These are phyloP conservation scores for Tribonema minus DNA, from an alignment of 108 stramenopile genomes.

Conservation along the genomic window DNA sequence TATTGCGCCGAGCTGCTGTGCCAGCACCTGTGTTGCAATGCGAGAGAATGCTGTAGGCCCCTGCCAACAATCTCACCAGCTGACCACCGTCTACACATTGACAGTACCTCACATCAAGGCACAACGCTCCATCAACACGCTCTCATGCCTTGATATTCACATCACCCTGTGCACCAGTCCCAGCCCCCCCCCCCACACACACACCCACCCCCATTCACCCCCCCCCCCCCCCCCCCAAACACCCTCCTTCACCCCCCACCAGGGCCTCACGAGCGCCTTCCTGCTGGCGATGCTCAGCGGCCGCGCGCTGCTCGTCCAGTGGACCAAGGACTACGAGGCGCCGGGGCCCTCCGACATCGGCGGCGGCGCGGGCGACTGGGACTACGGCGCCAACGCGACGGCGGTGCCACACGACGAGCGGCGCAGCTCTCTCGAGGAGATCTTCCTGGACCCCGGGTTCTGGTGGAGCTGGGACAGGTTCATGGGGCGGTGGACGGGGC, in stretches of 20 bases:
- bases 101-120: too few relatives aligned
- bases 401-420: not conserved
- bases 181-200: not conserved
- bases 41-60: too few relatives aligned
- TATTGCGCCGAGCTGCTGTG: too few relatives aligned
- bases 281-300: not conserved
- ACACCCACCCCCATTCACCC: not conserved
- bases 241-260: not conserved
- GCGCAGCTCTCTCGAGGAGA: constrained; percentile 3
- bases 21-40: too few relatives aligned
- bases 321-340: not conserved
- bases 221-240: not conserved
- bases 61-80: too few relatives aligned
- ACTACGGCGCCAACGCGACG: not conserved
- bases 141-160: too few relatives aligned
- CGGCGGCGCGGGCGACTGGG: not conserved
- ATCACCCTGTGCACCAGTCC: too few relatives aligned
- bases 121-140: too few relatives aligned
- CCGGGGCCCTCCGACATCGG: not conserved
- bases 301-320: not conserved
- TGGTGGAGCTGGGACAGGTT: not conserved
- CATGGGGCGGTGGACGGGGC: constrained; percentile 12
- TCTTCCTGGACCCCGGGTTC: not conserved
- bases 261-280: not conserved
- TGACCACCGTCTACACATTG: too few relatives aligned